phyloP scores from a whole-genome alignment of 2,329 filamentous ascomycete species.

The Cladosporium oxysporum region DNA sequence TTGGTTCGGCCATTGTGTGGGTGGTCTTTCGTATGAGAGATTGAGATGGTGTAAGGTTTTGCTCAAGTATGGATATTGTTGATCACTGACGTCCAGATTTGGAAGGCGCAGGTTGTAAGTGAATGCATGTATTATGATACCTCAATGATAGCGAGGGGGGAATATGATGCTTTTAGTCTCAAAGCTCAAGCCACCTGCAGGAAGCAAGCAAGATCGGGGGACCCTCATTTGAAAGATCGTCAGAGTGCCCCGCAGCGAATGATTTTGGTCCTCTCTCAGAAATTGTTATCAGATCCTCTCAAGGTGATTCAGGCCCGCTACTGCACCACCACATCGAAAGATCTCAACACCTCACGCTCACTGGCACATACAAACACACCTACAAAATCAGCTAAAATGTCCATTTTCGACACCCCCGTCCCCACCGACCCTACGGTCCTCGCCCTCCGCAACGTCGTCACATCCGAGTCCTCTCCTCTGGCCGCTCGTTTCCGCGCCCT shows the following conservation, averaged over 20 bases:
- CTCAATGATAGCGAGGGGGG: neutral
- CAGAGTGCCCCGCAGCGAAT: constrained; percentile 6
- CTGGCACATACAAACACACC: neutral
- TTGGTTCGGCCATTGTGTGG: constrained; percentile 9
- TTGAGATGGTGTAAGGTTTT: neutral
- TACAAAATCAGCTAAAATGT: constrained; percentile 31
- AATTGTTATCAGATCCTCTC: constrained; percentile 13
- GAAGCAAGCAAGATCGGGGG: neutral
- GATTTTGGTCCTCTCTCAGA: constrained; percentile 2
- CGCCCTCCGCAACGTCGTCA: constrained; percentile 72
- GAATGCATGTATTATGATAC: neutral
- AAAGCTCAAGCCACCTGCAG: neutral
- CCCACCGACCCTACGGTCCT: constrained; percentile 52
- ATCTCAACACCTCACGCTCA: neutral
- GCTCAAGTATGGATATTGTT: neutral
- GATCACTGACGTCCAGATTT: neutral
- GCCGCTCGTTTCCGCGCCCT: constrained; percentile 91
- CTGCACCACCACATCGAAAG: neutral
- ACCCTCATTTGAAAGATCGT: constrained; percentile 2
- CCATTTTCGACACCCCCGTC: constrained; percentile 29
- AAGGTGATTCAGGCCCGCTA: neutral
- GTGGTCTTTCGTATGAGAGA: neutral
- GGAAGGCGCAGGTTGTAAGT: constrained; percentile 5
- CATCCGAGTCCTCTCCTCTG: constrained; percentile 77
- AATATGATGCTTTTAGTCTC: neutral